Evolutionary conservation across 2,329 filamentous ascomycete species (phyloP).

Genomic region (Aspergillus intermedius): DNA sequence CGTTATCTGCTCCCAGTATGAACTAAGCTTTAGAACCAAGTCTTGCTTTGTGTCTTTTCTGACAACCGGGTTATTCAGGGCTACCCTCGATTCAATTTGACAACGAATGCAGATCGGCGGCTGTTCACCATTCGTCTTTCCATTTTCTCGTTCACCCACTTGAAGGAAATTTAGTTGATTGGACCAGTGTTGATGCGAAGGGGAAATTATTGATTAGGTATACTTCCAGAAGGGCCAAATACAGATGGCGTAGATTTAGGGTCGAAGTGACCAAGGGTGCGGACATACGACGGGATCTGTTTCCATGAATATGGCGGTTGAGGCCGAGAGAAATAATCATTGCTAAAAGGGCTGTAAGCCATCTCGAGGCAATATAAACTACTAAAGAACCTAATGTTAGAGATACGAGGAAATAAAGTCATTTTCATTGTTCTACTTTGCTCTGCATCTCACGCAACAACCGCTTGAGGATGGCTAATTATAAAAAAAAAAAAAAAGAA

Average conservation of each 20-base stretch:
- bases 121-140: too few species aligned
- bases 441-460: too few species aligned
- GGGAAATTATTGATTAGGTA: constrained; percentile 5
- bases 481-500: too few species aligned
- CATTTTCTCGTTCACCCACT: neutral
- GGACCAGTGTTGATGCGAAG: constrained; percentile 2
- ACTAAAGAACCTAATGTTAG: constrained; percentile 7
- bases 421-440: too few species aligned
- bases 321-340: constrained; percentile 6
- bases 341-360: constrained; percentile 2
- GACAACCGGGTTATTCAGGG: constrained; percentile 14
- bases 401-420: too few species aligned
- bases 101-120: constrained; percentile 4
- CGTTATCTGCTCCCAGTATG: constrained; percentile 15
- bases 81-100: constrained; percentile 18
- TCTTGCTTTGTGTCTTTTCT: constrained; percentile 17
- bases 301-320: constrained; percentile 8
- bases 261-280: constrained; percentile 14
- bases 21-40: constrained; percentile 10
- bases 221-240: constrained; percentile 7
- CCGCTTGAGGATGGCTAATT: too few species aligned
- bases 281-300: constrained; percentile 13
- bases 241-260: constrained; percentile 13
- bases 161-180: neutral
- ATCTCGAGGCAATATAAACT: constrained; percentile 9